phyloP scores from a whole-genome alignment of 2,329 filamentous ascomycete genomes.

The Fusarium guadeloupense region DNA sequence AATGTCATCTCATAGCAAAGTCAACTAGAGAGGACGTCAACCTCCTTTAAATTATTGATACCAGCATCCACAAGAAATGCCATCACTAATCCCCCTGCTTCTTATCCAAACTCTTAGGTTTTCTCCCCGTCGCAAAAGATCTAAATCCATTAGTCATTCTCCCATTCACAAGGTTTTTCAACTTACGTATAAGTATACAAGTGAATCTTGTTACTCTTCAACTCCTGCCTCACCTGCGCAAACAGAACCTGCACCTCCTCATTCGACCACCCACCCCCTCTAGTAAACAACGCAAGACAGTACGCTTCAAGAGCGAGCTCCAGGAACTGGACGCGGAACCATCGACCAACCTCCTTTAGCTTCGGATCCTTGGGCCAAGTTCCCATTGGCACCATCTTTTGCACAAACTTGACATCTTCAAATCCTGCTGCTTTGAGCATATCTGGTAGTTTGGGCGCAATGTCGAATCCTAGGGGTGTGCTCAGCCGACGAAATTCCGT shows the following conservation, averaged over 20 bases:
- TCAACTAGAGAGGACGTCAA: too few species aligned
- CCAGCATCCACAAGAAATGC: too few species aligned
- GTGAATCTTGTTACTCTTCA: conserved; percentile 40
- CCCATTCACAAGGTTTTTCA: too few species aligned
- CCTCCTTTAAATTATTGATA: too few species aligned
- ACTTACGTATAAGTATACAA: conserved; percentile 40
- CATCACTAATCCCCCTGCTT: background rate
- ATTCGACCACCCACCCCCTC: conserved; percentile 33
- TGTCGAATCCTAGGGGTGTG: conserved; percentile 33
- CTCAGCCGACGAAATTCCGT: conserved; percentile 35
- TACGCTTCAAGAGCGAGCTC: conserved; percentile 36
- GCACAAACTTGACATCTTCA: conserved; percentile 39
- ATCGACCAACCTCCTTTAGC: conserved; percentile 48
- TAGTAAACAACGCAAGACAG: conserved; percentile 39
- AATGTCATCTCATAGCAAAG: too few species aligned
- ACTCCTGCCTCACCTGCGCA: conserved; percentile 36
- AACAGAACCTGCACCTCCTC: conserved; percentile 40
- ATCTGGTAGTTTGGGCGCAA: conserved; percentile 26
- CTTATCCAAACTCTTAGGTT: background rate
- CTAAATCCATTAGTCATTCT: background rate
- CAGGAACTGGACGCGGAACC: conserved; percentile 33
- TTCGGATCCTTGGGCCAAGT: conserved; percentile 54
- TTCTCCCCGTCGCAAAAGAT: conserved; percentile 1
- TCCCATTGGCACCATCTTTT: conserved; percentile 50
- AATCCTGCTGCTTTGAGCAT: conserved; percentile 43